phyloP scores from a whole-genome alignment of 441 rosid genomes.

The Omphalea diandra region DNA sequence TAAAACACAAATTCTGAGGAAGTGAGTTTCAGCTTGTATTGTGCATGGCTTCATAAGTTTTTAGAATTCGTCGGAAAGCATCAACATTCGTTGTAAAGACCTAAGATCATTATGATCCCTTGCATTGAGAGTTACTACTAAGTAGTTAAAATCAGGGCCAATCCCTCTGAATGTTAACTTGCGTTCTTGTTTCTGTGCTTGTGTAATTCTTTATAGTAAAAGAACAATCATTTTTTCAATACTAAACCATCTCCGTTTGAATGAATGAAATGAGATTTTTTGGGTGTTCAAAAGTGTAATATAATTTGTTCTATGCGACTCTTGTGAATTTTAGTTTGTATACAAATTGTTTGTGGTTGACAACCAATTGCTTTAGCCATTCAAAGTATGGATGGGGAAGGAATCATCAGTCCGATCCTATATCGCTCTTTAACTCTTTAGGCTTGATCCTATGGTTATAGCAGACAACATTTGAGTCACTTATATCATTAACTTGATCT shows the following conservation, averaged over 20 bases:
- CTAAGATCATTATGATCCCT: conserved; percentile 21
- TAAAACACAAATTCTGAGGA: conserved; percentile 61
- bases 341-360: neutral
- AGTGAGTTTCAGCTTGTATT: conserved; percentile 33
- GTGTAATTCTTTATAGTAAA: conserved; percentile 10
- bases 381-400: no score
- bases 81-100: conserved; percentile 23
- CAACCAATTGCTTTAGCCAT: neutral
- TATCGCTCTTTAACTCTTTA: no score
- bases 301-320: neutral
- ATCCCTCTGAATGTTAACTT: neutral
- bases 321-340: neutral
- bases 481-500: no score
- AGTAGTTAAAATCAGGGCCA: conserved; percentile 12
- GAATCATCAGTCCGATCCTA: no score
- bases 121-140: conserved; percentile 7
- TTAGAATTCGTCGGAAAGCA: conserved; percentile 18
- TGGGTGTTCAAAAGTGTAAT: neutral
- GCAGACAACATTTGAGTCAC: no score
- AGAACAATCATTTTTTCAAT: conserved; percentile 8
- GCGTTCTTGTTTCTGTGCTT: conserved; percentile 4
- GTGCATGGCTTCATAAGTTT: conserved; percentile 25
- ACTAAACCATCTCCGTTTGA: conserved; percentile 5
- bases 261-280: conserved; percentile 14
- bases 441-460: no score